Evolutionary conservation across 306 rosid genomes (phyloP), one percentile per base, ranked within the genome.

Genomic region (Rubus idaeus): DNA sequence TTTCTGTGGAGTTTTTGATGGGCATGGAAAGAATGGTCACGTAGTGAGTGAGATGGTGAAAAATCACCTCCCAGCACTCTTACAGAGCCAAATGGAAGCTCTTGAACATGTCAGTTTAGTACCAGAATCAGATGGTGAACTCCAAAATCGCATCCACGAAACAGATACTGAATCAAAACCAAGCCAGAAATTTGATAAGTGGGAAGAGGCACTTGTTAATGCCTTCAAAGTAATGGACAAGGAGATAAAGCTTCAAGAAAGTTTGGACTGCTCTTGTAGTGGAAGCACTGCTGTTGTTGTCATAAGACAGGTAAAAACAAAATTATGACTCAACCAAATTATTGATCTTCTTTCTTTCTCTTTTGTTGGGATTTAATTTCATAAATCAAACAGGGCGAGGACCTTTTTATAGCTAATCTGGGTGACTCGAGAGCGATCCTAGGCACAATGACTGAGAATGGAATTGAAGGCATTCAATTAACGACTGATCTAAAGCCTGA

Each of bases 341-440:
- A 26, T 41, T 42, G 35, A 1, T 55, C 20, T 45, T 47, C 16
- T 35, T 2, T 39, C 0, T 21, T 71, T 21, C 9, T 39, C 70
- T 16, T 30, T 30, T 30, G 1, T 30, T 18, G 46, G 58, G 58
- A 21, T 12, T 51, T 44, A 10, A 47, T 21, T 51, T 51, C 5
- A 77, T 64, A 58, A 47, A 49, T 44, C 50, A 68, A 75, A 46
- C 91, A 93, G 94, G 91, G 71, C 21, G 79, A 88, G 44, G 90
- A 88, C 83, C 84, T 93, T 60, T 63, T 86, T n/a, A 83, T 88
- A 52, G 96, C 91, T 41, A 93, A 93, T 83, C 44, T 93, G 64
- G 98, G 98, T 13, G 98, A 93, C 63, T 93, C 97, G 10, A 90
- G 97, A 77, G 97, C 96, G 0, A 68, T 90, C n/a, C 71, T 93